Percentiles rank a stretch among this genome's conserved stretches.
phyloP scores from a whole-genome alignment of 148 eudicot genomes.

The Hydrangea macrophylla region DNA sequence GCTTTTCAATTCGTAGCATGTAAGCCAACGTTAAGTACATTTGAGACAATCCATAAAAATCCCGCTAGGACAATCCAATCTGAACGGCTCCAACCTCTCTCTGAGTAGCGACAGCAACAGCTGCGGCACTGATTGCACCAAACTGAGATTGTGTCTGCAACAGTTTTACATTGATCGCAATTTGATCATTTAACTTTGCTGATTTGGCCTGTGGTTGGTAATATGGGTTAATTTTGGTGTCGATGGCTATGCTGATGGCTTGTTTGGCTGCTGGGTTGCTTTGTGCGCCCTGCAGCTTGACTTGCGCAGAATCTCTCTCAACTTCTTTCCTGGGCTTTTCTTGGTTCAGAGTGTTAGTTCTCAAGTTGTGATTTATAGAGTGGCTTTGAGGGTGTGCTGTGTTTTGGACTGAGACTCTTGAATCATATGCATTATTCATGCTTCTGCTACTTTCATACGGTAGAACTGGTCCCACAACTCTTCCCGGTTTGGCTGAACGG shows the following conservation, averaged over 20 bases:
- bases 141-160: constrained; percentile 78
- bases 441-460: constrained; percentile 43
- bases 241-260: constrained; percentile 32
- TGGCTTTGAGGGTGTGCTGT: constrained; percentile 34
- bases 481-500: constrained; percentile 61
- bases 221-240: constrained; percentile 47
- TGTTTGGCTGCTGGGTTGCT: constrained; percentile 15
- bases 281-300: constrained; percentile 28
- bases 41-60: background rate
- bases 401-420: constrained; percentile 33
- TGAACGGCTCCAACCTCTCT: constrained; percentile 74
- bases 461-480: constrained; percentile 66
- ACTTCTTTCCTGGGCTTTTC: constrained; percentile 21
- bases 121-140: constrained; percentile 49
- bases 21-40: background rate
- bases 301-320: constrained; percentile 23
- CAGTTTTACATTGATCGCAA: constrained; percentile 63
- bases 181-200: constrained; percentile 47
- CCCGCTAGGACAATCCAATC: constrained; percentile 47
- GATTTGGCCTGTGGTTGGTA: constrained; percentile 31
- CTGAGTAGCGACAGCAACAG: constrained; percentile 71
- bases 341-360: constrained; percentile 36
- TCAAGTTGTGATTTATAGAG: constrained; percentile 43
- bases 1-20: background rate
- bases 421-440: constrained; percentile 36